Evolutionary conservation across 345 rosid genomes (phyloP).

Genomic region (Lagerstroemia speciosa): DNA sequence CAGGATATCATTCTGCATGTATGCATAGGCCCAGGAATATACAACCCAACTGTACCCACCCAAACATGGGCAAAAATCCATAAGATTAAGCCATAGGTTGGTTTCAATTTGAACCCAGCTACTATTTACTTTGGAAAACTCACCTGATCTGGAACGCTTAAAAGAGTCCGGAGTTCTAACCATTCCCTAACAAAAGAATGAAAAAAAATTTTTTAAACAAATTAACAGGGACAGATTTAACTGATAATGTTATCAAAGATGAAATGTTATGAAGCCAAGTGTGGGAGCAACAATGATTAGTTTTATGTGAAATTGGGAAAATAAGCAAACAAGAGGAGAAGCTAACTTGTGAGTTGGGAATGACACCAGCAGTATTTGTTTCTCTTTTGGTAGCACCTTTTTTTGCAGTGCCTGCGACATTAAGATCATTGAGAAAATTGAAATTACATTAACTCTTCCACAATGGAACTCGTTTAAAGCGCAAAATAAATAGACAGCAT

Average conservation of each 20-base stretch:
- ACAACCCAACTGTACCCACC: background rate
- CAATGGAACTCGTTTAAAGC: background rate
- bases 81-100: background rate
- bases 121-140: background rate
- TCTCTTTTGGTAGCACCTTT: conserved; percentile 6
- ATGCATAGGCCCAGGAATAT: background rate
- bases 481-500: background rate
- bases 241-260: too few species aligned
- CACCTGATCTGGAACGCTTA: conserved; percentile 57
- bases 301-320: background rate
- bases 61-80: background rate
- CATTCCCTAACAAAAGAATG: conserved; percentile 23
- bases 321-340: conserved; percentile 3
- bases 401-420: conserved; percentile 5
- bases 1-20: background rate
- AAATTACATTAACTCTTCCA: background rate
- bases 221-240: background rate
- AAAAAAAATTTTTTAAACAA: conserved; percentile 1
- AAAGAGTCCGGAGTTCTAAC: conserved; percentile 32
- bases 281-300: background rate
- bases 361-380: conserved; percentile 4
- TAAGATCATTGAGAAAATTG: background rate
- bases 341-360: background rate
- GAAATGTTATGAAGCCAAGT: background rate
- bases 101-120: background rate